Base-by-base conservation (phyloP, 2,329 filamentous ascomycete species). In the Aspergillus udagawae region DNA sequence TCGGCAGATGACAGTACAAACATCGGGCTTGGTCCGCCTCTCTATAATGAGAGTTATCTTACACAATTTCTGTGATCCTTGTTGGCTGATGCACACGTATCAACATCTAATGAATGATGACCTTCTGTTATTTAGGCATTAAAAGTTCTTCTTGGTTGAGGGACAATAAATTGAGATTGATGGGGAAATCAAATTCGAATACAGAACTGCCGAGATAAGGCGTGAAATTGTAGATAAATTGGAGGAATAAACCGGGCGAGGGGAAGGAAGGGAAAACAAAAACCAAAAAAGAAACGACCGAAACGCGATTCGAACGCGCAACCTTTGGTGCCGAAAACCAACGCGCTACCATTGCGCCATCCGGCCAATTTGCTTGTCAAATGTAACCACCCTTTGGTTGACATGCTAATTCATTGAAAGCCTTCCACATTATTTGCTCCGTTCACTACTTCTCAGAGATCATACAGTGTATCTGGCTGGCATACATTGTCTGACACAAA, bases 271-370 rank as follows among this genome's bases (percentile, higher is more conserved):
- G 29, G 50, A 57, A 20, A 35, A 21, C 14, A 35, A 10, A 25
- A n/a, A 41, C n/a, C 4, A 32, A 47, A 56, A 56, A 51, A 3
- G 49, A 17, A 20, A n/a, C 56, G 56, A 58, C 53, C 56, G 53
- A 38, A 47, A 55, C 53, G 56, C 56, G 56, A 53, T 45, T 56
- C 54, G 56, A 54, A 54, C 52, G 52, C 52, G 48, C 52, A 54
- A 32, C 52, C 52, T 54, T 54, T 54, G 48, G 52, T 58, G 53
- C 56, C 56, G 56, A 55, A 58, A 58, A 58, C 56, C 52, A 56
- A 58, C 51, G 56, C 56, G 56, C 56, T 58, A 56, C 56, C 56
- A 56, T 58, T 58, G 56, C 56, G 56, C 56, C 56, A 58, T 47
- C 35, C 54, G 56, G 53, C 50, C 56, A 27, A 25, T 41, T 52